phyloP scores from a whole-genome alignment of 306 rosid species.

The Trifolium subterraneum region DNA sequence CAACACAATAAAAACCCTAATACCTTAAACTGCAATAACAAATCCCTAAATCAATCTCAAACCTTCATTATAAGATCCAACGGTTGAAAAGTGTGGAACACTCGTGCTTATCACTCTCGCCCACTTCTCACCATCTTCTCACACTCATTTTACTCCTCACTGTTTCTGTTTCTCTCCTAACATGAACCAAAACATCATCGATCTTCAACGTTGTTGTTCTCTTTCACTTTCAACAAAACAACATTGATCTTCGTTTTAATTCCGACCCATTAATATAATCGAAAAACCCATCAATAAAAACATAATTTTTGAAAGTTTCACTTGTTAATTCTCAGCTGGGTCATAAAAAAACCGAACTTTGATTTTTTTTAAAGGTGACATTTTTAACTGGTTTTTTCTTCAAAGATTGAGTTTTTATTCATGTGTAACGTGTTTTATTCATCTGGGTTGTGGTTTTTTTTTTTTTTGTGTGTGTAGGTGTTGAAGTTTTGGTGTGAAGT shows the following conservation, averaged over 20 bases:
- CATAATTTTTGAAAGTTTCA: neutral
- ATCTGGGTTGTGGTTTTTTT: slow-evolving; percentile 6
- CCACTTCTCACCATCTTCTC: slow-evolving; percentile 42
- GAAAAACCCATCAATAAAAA: slow-evolving; percentile 30
- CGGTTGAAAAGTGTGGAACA: slow-evolving; percentile 38
- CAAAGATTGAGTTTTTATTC: slow-evolving; percentile 52
- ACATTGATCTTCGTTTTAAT: slow-evolving; percentile 49
- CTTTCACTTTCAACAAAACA: slow-evolving; percentile 31
- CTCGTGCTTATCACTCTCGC: slow-evolving; percentile 69
- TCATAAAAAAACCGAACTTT: neutral
- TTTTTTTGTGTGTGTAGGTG: neutral
- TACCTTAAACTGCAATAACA: slow-evolving; percentile 44
- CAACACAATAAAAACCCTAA: slow-evolving; percentile 63
- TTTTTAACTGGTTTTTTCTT: slow-evolving; percentile 45
- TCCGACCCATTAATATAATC: slow-evolving; percentile 23
- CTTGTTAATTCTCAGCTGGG: slow-evolving; percentile 27
- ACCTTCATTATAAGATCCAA: slow-evolving; percentile 46
- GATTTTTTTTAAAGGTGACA: neutral
- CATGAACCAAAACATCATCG: slow-evolving; percentile 51
- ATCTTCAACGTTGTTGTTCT: slow-evolving; percentile 37
- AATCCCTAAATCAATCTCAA: slow-evolving; percentile 41
- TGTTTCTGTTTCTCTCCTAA: slow-evolving; percentile 51
- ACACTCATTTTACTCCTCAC: slow-evolving; percentile 53
- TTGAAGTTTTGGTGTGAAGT: neutral
- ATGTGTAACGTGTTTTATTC: slow-evolving; percentile 17